These are phyloP conservation scores for Teratosphaeria epicoccoides DNA, from an alignment of 2,329 filamentous ascomycete species.

Conservation along the genomic window DNA sequence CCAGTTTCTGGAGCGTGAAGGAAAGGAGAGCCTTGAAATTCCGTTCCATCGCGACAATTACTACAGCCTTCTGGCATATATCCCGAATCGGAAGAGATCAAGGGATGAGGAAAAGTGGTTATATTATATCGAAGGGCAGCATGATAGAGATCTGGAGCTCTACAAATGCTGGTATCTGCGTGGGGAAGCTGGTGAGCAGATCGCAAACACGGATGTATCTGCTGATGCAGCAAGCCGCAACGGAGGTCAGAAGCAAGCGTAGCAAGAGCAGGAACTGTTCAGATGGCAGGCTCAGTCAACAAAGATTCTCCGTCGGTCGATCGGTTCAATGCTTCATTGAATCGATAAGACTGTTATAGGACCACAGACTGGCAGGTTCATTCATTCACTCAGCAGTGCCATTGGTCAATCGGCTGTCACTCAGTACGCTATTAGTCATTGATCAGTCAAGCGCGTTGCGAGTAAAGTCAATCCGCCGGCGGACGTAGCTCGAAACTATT, in stretches of 20 bases:
- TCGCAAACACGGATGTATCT: background rate
- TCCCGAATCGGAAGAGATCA: slow-evolving; percentile 47
- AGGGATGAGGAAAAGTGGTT: slow-evolving; percentile 38
- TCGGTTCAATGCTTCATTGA: too few relatives aligned
- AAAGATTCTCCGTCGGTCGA: background rate
- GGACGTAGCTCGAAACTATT: too few relatives aligned
- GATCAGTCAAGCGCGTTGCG: too few relatives aligned
- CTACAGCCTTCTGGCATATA: slow-evolving; percentile 47
- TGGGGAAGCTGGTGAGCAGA: background rate
- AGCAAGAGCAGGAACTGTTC: background rate
- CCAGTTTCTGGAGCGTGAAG: slow-evolving; percentile 40
- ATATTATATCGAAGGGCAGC: slow-evolving; percentile 32
- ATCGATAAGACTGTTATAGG: too few relatives aligned
- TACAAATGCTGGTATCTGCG: slow-evolving; percentile 10
- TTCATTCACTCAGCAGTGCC: too few relatives aligned
- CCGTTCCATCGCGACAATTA: slow-evolving; percentile 49
- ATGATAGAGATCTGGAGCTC: slow-evolving; percentile 32
- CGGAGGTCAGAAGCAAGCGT: background rate
- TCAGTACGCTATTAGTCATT: too few relatives aligned
- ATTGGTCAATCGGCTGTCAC: too few relatives aligned
- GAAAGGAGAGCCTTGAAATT: slow-evolving; percentile 43
- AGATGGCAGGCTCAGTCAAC: background rate
- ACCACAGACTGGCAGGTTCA: too few relatives aligned
- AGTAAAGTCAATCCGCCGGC: too few relatives aligned
- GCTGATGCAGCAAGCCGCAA: background rate